These are phyloP conservation scores for Colletotrichum endophyticum DNA, from an alignment of 2,329 filamentous ascomycete species.

Conservation along the genomic window DNA sequence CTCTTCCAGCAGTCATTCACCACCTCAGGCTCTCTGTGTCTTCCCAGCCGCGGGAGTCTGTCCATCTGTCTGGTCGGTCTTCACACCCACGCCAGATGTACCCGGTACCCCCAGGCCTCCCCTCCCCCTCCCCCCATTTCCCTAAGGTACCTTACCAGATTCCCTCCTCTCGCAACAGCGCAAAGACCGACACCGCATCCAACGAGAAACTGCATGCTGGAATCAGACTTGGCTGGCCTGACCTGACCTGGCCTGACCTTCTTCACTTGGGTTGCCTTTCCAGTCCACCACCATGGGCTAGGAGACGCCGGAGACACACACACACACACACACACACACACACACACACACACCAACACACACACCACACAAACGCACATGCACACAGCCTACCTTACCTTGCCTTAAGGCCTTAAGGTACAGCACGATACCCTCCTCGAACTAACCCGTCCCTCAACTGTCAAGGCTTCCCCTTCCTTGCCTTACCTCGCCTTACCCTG, in stretches of 20 bases:
- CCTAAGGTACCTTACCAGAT: neutral
- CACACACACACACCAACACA: neutral
- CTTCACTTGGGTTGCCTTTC: neutral
- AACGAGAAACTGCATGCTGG: neutral
- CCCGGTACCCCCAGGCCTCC: neutral
- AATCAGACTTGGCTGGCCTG: conserved; percentile 2
- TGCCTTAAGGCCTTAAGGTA: no score
- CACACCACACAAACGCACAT: neutral
- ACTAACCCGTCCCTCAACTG: neutral
- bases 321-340: neutral
- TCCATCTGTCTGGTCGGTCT: neutral
- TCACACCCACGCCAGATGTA: neutral
- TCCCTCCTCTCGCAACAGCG: neutral
- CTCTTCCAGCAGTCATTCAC: neutral
- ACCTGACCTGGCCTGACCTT: neutral
- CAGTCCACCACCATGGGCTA: neutral
- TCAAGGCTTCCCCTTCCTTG: neutral
- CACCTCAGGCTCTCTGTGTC: neutral
- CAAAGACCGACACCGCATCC: neutral
- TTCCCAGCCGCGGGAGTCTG: neutral
- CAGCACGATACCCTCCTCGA: neutral
- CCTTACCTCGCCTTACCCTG: neutral
- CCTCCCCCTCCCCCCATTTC: neutral
- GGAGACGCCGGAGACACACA: neutral
- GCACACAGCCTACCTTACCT: neutral